phyloP scores from a whole-genome alignment of 2,329 filamentous ascomycete species.

The Curvularia sp. region DNA sequence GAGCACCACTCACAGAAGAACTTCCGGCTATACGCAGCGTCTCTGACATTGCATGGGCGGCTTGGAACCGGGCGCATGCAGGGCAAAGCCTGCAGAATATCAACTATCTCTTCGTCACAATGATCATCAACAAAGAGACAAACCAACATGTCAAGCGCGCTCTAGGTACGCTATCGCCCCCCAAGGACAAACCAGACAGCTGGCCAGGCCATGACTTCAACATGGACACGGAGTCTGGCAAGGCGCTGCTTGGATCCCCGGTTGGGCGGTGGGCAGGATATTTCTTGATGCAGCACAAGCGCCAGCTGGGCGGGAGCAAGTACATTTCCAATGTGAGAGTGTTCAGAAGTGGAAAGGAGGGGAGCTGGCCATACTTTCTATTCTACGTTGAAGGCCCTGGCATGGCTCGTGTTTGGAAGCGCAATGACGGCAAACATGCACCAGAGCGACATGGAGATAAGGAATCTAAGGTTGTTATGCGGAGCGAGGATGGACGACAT shows the following conservation, averaged over 20 bases:
- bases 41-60: constrained; percentile 34
- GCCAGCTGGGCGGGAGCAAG: constrained; percentile 20
- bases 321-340: constrained; percentile 22
- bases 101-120: constrained; percentile 26
- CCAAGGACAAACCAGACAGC: constrained; percentile 3
- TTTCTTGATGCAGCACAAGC: constrained; percentile 26
- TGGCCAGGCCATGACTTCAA: constrained; percentile 32
- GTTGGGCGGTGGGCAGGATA: constrained; percentile 27
- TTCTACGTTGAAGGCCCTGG: constrained; percentile 14
- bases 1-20: constrained; percentile 13
- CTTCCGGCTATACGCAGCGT: constrained; percentile 26
- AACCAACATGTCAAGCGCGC: constrained; percentile 23
- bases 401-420: not conserved
- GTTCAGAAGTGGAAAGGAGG: constrained; percentile 20
- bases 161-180: constrained; percentile 10
- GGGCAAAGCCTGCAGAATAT: constrained; percentile 19
- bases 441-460: not conserved
- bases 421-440: too few relatives aligned
- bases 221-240: constrained; percentile 25
- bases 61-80: constrained; percentile 22
- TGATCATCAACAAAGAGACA: constrained; percentile 24
- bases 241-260: constrained; percentile 24
- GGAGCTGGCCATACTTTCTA: constrained; percentile 22
- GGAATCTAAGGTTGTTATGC: not conserved
- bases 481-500: constrained; percentile 6